Conservation (phyloP, 768 basidiomycete genomes). For the Suillus decipiens region DNA sequence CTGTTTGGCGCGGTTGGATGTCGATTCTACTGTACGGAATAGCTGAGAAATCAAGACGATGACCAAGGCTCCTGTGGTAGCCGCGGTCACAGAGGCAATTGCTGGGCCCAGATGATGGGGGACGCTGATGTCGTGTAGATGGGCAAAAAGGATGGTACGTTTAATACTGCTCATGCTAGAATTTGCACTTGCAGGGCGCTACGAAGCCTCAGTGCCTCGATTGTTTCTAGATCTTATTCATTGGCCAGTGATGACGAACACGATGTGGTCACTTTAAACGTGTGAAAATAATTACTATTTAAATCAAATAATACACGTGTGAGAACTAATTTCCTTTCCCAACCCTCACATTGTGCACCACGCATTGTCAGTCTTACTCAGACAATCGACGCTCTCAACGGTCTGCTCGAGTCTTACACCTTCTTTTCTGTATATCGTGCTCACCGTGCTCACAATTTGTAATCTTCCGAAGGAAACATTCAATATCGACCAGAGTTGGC, state of each 20-base stretch:
- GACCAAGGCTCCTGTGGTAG: conserved; percentile 51
- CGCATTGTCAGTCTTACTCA: background rate
- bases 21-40: conserved; percentile 42
- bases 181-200: background rate
- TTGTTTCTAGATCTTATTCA: background rate
- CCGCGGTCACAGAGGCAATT: conserved; percentile 48
- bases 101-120: conserved; percentile 59
- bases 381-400: background rate
- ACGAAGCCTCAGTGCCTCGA: background rate
- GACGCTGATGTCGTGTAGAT: conserved; percentile 34
- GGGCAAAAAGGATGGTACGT: background rate
- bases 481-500: background rate
- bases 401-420: background rate
- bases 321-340: background rate
- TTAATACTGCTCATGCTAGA: conserved; percentile 4
- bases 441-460: background rate
- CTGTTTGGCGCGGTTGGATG: conserved; percentile 41
- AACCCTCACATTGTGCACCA: background rate
- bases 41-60: conserved; percentile 66
- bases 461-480: background rate
- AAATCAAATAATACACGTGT: background rate
- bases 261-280: background rate
- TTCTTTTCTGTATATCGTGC: background rate
- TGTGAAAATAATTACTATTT: background rate
- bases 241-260: background rate